Conservation (phyloP, 1,284 basidiomycete species). For the Trametes versicolor region DNA sequence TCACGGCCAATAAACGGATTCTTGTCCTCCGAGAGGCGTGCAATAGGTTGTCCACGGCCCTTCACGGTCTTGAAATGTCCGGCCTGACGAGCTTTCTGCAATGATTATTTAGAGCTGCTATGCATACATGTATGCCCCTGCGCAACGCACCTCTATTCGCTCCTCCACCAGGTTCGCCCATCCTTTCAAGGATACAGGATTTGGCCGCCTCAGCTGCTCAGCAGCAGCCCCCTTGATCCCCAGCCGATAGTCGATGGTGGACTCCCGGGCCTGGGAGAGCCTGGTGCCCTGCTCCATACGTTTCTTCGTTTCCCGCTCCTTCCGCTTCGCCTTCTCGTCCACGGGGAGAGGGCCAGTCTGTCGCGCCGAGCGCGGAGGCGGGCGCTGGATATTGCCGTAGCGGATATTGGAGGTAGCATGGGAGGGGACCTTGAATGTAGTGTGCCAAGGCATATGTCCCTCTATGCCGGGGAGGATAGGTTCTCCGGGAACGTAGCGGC, state of each 20-base stretch:
- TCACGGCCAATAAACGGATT: slow-evolving; percentile 87
- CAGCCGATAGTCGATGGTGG: slow-evolving; percentile 78
- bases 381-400: slow-evolving; percentile 49
- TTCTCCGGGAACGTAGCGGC: slow-evolving; percentile 38
- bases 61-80: slow-evolving; percentile 81
- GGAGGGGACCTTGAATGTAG: slow-evolving; percentile 69
- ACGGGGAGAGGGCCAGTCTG: slow-evolving; percentile 46
- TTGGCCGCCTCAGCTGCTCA: slow-evolving; percentile 50
- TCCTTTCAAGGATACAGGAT: slow-evolving; percentile 73
- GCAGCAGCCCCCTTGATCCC: slow-evolving; percentile 55
- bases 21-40: slow-evolving; percentile 66
- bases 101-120: not conserved
- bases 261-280: slow-evolving; percentile 74
- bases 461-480: slow-evolving; percentile 62
- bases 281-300: slow-evolving; percentile 63
- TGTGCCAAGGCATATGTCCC: slow-evolving; percentile 76
- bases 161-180: slow-evolving; percentile 85
- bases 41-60: slow-evolving; percentile 80
- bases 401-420: slow-evolving; percentile 63
- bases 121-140: not conserved
- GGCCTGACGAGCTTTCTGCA: slow-evolving; percentile 69
- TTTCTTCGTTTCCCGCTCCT: slow-evolving; percentile 62
- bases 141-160: slow-evolving; percentile 71
- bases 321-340: slow-evolving; percentile 60
- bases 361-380: slow-evolving; percentile 30